Conservation (phyloP, 306 rosid species). For the Boehmeria nivea region DNA sequence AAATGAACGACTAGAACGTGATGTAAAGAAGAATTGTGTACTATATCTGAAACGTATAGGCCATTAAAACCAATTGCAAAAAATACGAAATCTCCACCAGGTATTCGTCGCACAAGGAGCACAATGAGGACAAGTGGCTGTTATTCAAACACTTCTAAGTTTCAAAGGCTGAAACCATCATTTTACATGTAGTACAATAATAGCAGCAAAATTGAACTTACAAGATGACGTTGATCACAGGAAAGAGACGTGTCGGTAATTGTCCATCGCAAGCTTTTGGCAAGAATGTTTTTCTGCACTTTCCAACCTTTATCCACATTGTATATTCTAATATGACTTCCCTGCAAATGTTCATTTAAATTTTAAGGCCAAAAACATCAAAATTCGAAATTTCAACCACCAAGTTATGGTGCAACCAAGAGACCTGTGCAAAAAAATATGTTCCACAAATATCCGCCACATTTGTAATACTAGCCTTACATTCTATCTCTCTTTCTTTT, state of each 20-base stretch:
- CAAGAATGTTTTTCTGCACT: slow-evolving; percentile 71
- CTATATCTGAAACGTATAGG: not conserved
- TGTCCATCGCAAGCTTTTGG: slow-evolving; percentile 81
- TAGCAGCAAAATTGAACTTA: too few relatives aligned
- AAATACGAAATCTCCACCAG: not conserved
- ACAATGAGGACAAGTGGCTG: not conserved
- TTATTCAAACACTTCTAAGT: not conserved
- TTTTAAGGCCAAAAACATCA: not conserved
- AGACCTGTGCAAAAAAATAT: too few relatives aligned
- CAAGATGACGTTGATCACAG: slow-evolving; percentile 68
- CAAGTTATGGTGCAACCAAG: too few relatives aligned
- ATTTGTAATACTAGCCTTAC: too few relatives aligned
- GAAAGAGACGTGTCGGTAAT: slow-evolving; percentile 91
- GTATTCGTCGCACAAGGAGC: too few relatives aligned
- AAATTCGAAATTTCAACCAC: not conserved
- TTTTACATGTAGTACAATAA: too few relatives aligned
- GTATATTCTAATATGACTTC: slow-evolving; percentile 68
- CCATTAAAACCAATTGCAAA: not conserved
- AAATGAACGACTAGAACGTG: not conserved
- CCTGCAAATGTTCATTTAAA: slow-evolving; percentile 38
- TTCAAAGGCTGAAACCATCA: not conserved
- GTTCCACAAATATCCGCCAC: too few relatives aligned
- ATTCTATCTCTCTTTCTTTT: too few relatives aligned
- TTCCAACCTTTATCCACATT: slow-evolving; percentile 84
- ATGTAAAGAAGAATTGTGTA: not conserved